Percentiles rank a stretch among this genome's conserved stretches.
These are phyloP conservation scores for Rhododendron ferrugineum DNA, from an alignment of 148 eudicot species.

Conservation along the genomic window DNA sequence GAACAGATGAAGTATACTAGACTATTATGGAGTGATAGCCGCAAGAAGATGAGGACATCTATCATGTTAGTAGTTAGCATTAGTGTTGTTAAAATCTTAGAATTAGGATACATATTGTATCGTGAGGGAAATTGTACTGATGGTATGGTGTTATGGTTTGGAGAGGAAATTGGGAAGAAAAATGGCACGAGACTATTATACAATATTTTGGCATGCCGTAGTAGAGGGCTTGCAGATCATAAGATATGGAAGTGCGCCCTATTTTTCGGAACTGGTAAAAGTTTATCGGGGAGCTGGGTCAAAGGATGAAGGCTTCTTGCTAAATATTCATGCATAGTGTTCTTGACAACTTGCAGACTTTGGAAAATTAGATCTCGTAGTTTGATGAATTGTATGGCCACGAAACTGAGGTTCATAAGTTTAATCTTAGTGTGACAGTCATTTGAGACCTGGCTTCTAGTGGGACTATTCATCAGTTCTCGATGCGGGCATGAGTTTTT, in stretches of 20 bases:
- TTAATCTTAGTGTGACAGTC: neutral
- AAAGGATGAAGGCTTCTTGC: neutral
- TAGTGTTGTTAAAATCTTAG: neutral
- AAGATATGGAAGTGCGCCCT: neutral
- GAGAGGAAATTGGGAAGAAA: neutral
- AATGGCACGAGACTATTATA: neutral
- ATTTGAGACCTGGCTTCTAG: neutral
- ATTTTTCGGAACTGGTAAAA: neutral
- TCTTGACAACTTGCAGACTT: neutral
- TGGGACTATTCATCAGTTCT: neutral
- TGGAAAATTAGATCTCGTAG: neutral
- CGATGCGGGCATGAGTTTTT: neutral
- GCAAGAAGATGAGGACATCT: neutral
- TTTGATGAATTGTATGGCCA: neutral
- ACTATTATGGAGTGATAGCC: neutral
- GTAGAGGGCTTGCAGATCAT: neutral
- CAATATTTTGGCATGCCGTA: neutral
- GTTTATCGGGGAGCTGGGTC: neutral
- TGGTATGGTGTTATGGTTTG: neutral
- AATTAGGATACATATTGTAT: neutral
- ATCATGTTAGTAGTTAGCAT: neutral
- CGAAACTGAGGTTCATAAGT: neutral
- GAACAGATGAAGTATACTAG: neutral
- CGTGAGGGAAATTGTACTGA: neutral
- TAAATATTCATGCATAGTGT: neutral